Conservation (phyloP, 306 rosid genomes). For the Vachellia collinsii region DNA sequence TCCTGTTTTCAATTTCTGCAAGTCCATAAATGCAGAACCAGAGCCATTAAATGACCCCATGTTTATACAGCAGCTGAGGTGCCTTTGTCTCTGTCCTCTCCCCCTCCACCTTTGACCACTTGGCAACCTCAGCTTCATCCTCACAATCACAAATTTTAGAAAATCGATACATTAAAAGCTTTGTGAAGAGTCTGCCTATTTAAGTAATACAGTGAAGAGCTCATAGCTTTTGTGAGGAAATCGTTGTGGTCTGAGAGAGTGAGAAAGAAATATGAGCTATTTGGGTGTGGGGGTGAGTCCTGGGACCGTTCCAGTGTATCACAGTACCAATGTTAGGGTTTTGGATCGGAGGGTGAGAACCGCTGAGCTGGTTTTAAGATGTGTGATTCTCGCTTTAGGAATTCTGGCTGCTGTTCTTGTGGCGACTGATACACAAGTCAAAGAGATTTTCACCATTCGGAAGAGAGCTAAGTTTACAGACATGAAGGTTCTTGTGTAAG, state of each 20-base stretch:
- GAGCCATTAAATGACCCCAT: slow-evolving; percentile 46
- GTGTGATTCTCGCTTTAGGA: slow-evolving; percentile 67
- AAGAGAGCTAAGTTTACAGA: slow-evolving; percentile 81
- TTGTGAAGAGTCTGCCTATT: slow-evolving; percentile 4
- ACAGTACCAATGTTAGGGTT: slow-evolving; percentile 50
- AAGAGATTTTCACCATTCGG: slow-evolving; percentile 64
- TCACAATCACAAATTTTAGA: slow-evolving; percentile 36
- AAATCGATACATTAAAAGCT: background rate
- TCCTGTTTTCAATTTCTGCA: background rate
- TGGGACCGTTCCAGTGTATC: slow-evolving; percentile 75
- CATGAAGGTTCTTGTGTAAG: slow-evolving; percentile 92
- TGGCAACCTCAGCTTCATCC: slow-evolving; percentile 44
- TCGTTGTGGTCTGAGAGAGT: background rate
- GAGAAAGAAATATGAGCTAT: slow-evolving; percentile 62
- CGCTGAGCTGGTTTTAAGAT: slow-evolving; percentile 76
- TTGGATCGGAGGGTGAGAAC: slow-evolving; percentile 65
- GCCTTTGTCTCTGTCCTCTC: slow-evolving; percentile 36
- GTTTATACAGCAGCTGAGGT: slow-evolving; percentile 25
- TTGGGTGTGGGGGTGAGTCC: slow-evolving; percentile 87
- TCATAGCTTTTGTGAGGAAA: background rate
- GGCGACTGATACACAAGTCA: slow-evolving; percentile 84
- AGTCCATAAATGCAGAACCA: slow-evolving; percentile 49
- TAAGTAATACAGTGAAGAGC: slow-evolving; percentile 25
- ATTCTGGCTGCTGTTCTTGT: slow-evolving; percentile 78
- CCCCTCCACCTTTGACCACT: slow-evolving; percentile 55